A percentile compares a stretch with the other conserved stretches of the same genome.
These are phyloP conservation scores for Sarcodon sp. DNA, from an alignment of 768 basidiomycete species.

Conservation along the genomic window DNA sequence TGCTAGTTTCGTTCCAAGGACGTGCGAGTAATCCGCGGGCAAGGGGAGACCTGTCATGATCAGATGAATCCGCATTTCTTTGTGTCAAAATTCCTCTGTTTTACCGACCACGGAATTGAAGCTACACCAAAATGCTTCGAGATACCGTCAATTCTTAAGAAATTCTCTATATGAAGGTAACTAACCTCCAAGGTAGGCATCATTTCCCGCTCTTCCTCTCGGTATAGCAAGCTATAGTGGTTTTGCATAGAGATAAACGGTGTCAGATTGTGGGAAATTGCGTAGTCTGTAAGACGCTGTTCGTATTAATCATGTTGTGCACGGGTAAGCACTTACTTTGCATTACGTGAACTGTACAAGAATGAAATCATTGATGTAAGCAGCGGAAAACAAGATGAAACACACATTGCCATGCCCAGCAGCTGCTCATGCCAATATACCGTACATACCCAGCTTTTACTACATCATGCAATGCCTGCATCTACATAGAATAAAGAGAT, in stretches of 20 bases:
- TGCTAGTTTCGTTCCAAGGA: slow-evolving; percentile 12
- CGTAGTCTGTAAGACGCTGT: slow-evolving; percentile 16
- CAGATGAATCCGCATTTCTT: too few species aligned
- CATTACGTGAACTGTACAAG: slow-evolving; percentile 16
- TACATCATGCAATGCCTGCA: slow-evolving; percentile 31
- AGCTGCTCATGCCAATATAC: slow-evolving; percentile 22
- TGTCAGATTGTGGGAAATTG: slow-evolving; percentile 19
- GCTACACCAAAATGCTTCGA: slow-evolving; percentile 18
- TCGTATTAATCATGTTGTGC: background rate
- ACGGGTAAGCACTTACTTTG: slow-evolving; percentile 9
- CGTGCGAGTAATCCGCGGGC: slow-evolving; percentile 20
- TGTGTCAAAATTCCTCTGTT: too few species aligned
- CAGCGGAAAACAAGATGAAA: background rate
- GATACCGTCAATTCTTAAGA: background rate
- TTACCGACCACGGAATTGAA: slow-evolving; percentile 20
- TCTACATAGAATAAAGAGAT: slow-evolving; percentile 6
- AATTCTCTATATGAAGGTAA: background rate
- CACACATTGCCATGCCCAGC: slow-evolving; percentile 18
- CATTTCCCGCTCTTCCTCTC: slow-evolving; percentile 32
- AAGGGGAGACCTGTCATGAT: slow-evolving; percentile 14
- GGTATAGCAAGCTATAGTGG: slow-evolving; percentile 28
- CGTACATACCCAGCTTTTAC: slow-evolving; percentile 26
- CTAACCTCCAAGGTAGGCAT: slow-evolving; percentile 21
- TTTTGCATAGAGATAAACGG: slow-evolving; percentile 37
- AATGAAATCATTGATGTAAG: background rate